Base-by-base conservation (phyloP, 176 grass and related monocot species). In the Leersia perrieri region DNA sequence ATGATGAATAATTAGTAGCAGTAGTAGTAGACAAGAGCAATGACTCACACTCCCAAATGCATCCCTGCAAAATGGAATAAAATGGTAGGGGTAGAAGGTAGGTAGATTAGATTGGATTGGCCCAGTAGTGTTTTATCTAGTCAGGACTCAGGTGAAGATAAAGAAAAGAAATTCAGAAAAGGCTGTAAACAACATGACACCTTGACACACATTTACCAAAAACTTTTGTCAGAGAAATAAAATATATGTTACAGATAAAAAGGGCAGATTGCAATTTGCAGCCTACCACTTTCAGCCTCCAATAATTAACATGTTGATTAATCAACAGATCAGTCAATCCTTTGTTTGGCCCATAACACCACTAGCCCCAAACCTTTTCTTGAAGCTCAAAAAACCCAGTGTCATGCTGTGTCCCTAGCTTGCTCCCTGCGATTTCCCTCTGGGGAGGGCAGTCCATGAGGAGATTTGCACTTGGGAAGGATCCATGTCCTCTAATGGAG, bases 401-500 rank as follows among this genome's bases (percentile, higher is more conserved):
- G 64, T 7, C 47, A 23, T 40, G 66, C 33, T 29, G 16, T 25
- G 26, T 47, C 39, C 3, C 69, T 45, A 44, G 39, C 3, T 5
- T 81, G 67, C 39, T 11, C 67, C 53, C 79, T 58, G 15, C 23
- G 16, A 22, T 16, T 28, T 42, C 66, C 78, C 51, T 22, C 15
- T 5, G 3, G 15, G 66, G 47, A 71, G 25, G 79, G 51, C 79
- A 62, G 27, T 30, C 27, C 67, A 77, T 64, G 75, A 41, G 36
- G 60, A 27, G 25, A 18, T 7, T 31, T 63, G 36, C 75, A 64
- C 10, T 77, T 41, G 0, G 60, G 75, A 31, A 61, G 79, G 53
- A 81, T 81, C 49, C 33, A 32, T 81, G 78, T 70, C 78, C 78
- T 81, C 78, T 38, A 70, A 60, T 42, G 49, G 34, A 25, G 66